Evolutionary conservation across 805 yeast species (phyloP).

Genomic region (Candida broadrunensis): DNA sequence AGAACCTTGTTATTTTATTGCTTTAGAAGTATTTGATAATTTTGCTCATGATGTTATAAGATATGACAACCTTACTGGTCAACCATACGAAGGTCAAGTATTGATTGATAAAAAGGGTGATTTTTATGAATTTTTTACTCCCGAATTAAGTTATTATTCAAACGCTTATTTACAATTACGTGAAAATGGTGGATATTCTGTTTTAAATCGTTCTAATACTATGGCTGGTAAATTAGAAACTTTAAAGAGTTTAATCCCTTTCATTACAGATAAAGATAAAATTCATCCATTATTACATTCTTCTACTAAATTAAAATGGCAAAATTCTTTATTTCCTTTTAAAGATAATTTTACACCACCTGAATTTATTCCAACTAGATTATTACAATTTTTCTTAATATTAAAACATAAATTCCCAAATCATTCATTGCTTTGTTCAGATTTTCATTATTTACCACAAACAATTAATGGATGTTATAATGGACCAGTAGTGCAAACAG

Average conservation of each 20-base stretch:
- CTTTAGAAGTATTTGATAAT: slow-evolving; percentile 81
- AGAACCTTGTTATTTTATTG: slow-evolving; percentile 74
- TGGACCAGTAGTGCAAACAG: slow-evolving; percentile 80
- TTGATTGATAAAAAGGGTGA: slow-evolving; percentile 71
- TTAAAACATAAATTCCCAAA: slow-evolving; percentile 67
- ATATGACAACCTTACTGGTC: slow-evolving; percentile 63
- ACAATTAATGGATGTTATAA: slow-evolving; percentile 53
- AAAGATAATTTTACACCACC: slow-evolving; percentile 65
- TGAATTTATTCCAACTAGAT: slow-evolving; percentile 80
- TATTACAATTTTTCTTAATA: slow-evolving; percentile 61
- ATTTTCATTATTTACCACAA: slow-evolving; percentile 53
- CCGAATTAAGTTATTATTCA: slow-evolving; percentile 57
- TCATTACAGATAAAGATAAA: slow-evolving; percentile 22
- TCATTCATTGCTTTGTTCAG: slow-evolving; percentile 72
- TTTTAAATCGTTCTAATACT: slow-evolving; percentile 23
- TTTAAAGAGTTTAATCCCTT: slow-evolving; percentile 27
- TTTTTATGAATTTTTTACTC: slow-evolving; percentile 67
- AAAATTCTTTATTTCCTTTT: slow-evolving; percentile 59
- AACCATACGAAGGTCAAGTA: slow-evolving; percentile 77
- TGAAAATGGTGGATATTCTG: slow-evolving; percentile 40
- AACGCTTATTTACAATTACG: slow-evolving; percentile 54
- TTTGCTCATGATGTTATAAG: slow-evolving; percentile 79
- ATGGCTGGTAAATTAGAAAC: slow-evolving; percentile 20
- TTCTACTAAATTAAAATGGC: slow-evolving; percentile 33
- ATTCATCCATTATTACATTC: slow-evolving; percentile 64